Percentiles rank a stretch among this genome's conserved stretches.
These are phyloP conservation scores for Endoconidiophora laricicola DNA, from an alignment of 2,329 filamentous ascomycete genomes.

Conservation along the genomic window DNA sequence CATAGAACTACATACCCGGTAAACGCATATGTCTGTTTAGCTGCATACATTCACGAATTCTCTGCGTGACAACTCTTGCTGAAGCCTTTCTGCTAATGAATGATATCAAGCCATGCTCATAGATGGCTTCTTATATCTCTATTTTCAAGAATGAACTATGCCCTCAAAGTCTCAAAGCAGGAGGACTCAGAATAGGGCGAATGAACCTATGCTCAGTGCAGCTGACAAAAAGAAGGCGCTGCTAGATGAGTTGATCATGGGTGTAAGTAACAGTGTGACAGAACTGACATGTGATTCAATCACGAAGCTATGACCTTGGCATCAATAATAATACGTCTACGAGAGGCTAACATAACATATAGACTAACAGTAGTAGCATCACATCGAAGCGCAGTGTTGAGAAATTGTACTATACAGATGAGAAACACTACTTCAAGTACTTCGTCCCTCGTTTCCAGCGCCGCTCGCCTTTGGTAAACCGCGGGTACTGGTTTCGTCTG, in stretches of 20 bases:
- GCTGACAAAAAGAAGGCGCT: constrained; percentile 14
- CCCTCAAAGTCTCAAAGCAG: not conserved
- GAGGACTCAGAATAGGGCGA: constrained; percentile 2
- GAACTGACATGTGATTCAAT: no score
- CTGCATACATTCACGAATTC: constrained; percentile 5
- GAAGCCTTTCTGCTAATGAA: not conserved
- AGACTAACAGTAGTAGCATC: constrained; percentile 86
- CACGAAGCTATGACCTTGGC: no score
- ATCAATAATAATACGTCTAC: not conserved
- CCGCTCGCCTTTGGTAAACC: constrained; percentile 75
- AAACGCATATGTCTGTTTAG: not conserved
- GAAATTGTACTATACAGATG: constrained; percentile 58
- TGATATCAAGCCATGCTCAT: not conserved
- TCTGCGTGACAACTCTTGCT: not conserved
- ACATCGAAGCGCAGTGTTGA: constrained; percentile 90
- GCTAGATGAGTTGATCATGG: constrained; percentile 38
- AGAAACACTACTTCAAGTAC: constrained; percentile 71
- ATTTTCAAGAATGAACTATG: not conserved
- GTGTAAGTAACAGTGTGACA: constrained; percentile 24
- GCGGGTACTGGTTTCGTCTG: constrained; percentile 76
- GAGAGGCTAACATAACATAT: constrained; percentile 11
- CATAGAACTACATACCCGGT: not conserved
- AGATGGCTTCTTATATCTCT: not conserved
- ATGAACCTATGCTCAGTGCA: constrained; percentile 1
- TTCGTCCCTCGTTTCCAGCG: constrained; percentile 76